Percentiles rank a stretch among this genome's conserved stretches.
Evolutionary conservation across 2,329 filamentous ascomycete genomes (phyloP).

Genomic region (Cladosporium sp.): DNA sequence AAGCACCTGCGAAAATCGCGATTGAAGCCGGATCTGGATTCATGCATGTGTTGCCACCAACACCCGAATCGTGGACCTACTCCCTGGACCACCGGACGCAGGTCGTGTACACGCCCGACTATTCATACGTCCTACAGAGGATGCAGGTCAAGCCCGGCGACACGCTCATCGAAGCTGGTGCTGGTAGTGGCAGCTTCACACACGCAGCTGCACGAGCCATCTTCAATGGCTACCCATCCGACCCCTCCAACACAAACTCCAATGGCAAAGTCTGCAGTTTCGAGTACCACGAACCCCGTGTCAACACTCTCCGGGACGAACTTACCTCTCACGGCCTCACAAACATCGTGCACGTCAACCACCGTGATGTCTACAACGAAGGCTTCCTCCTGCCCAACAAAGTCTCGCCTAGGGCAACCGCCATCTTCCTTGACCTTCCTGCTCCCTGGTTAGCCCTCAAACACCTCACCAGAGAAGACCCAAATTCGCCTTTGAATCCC

Average conservation of each 20-base stretch:
- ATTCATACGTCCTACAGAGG: slow-evolving; percentile 76
- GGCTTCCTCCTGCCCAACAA: slow-evolving; percentile 58
- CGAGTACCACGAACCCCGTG: slow-evolving; percentile 73
- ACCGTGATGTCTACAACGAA: slow-evolving; percentile 73
- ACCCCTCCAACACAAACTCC: slow-evolving; percentile 13
- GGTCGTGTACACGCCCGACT: slow-evolving; percentile 82
- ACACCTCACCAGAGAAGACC: slow-evolving; percentile 58
- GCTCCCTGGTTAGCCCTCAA: slow-evolving; percentile 76
- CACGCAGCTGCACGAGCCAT: slow-evolving; percentile 73
- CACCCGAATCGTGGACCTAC: slow-evolving; percentile 76
- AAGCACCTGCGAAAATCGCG: slow-evolving; percentile 40
- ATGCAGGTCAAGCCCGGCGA: slow-evolving; percentile 70
- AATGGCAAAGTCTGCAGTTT: slow-evolving; percentile 73
- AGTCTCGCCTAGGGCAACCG: slow-evolving; percentile 56
- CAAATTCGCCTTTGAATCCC: slow-evolving; percentile 60
- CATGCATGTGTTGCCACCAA: slow-evolving; percentile 72
- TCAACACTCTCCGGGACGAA: slow-evolving; percentile 64
- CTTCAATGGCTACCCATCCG: slow-evolving; percentile 63
- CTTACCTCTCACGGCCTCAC: slow-evolving; percentile 64
- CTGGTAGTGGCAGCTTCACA: slow-evolving; percentile 79
- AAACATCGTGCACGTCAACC: slow-evolving; percentile 65
- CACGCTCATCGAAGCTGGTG: slow-evolving; percentile 73
- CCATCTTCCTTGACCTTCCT: slow-evolving; percentile 75
- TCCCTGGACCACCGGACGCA: slow-evolving; percentile 78
- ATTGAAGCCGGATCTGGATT: slow-evolving; percentile 62